Evolutionary conservation across 1,284 basidiomycete genomes (phyloP).

Genomic region (Cystobasidium slooffiae): DNA sequence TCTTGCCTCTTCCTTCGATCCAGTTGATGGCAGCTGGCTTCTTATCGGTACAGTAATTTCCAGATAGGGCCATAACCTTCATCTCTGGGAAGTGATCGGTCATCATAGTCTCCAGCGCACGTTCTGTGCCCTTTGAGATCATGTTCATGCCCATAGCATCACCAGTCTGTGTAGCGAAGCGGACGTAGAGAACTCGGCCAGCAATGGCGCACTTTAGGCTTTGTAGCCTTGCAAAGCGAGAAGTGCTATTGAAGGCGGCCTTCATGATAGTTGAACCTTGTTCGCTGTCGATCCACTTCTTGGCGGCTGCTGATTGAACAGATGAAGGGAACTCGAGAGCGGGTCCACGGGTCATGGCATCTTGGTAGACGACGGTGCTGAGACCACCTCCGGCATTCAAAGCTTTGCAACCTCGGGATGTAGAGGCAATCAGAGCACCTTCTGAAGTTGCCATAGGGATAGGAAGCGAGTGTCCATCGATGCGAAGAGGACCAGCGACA

Average conservation of each 20-base stretch:
- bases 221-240: conserved; percentile 82
- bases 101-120: conserved; percentile 78
- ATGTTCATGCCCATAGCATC: conserved; percentile 99
- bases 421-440: conserved; percentile 95
- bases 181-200: conserved; percentile 89
- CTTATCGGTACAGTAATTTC: conserved; percentile 99
- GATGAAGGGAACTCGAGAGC: conserved; percentile 93
- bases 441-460: conserved; percentile 99
- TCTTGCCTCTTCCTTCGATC: conserved; percentile 99
- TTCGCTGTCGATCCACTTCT: conserved; percentile 84
- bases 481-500: conserved; percentile 90
- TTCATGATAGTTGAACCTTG: conserved; percentile 79
- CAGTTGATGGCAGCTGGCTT: conserved; percentile 99
- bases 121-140: conserved; percentile 80
- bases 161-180: conserved; percentile 92
- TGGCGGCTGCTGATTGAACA: conserved; percentile 77
- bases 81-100: conserved; percentile 85
- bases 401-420: conserved; percentile 96
- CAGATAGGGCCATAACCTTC: conserved; percentile 89
- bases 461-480: conserved; percentile 83
- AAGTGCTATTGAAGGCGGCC: conserved; percentile 90
- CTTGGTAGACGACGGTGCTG: conserved; percentile 87
- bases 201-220: conserved; percentile 83
- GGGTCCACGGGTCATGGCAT: conserved; percentile 98
- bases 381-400: conserved; percentile 95